Base-by-base conservation (phyloP, 805 yeast genomes). In the Kodamaea kaohsiungensis region DNA sequence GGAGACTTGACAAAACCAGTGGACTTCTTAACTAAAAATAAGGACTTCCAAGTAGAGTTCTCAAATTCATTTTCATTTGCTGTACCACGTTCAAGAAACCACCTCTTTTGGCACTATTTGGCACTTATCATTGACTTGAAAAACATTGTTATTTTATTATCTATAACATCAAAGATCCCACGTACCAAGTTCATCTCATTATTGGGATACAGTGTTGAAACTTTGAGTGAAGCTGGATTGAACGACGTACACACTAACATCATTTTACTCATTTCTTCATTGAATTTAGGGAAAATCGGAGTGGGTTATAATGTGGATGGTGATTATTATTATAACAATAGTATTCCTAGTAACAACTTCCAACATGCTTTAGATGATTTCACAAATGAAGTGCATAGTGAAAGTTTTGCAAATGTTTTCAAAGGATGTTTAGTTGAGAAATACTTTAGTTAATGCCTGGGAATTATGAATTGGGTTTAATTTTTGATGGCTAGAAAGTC, bases 71-170 rank as follows among this genome's bases (percentile, higher is more conserved):
- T 68, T 9, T 69, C 63, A 4, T 62, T 56, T 52, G 47, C 56
- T 10, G 48, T 63, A 13, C 69, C 71, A 48, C 57, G 43, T 27
- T 51, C 52, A 2, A 33, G 37, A 12, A 43, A 38, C 25, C 49
- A 42, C 37, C 52, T 38, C 13, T 71, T 69, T 50, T 52, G 66
- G 46, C 59, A 59, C 3, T 67, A 66, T 51, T 50, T 71, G 15
- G 43, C 46, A 10, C 56, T 58, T n/a, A 62, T 68, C 7, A 64
- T 72, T n/a, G 73, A 72, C 53, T 59, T 64, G 51, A 72, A 73
- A 56, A 61, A 60, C 25, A 68, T 71, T 46, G 58, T 72, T 17
- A 56, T 71, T 46, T 56, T 72, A 7, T 58, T 74, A 38, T 61
- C 72, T 2, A 55, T 64, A 18, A 60, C 67, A 1, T 62, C 63